These are phyloP conservation scores for Colletotrichum lentis DNA, from an alignment of 2,329 filamentous ascomycete species.

Conservation along the genomic window DNA sequence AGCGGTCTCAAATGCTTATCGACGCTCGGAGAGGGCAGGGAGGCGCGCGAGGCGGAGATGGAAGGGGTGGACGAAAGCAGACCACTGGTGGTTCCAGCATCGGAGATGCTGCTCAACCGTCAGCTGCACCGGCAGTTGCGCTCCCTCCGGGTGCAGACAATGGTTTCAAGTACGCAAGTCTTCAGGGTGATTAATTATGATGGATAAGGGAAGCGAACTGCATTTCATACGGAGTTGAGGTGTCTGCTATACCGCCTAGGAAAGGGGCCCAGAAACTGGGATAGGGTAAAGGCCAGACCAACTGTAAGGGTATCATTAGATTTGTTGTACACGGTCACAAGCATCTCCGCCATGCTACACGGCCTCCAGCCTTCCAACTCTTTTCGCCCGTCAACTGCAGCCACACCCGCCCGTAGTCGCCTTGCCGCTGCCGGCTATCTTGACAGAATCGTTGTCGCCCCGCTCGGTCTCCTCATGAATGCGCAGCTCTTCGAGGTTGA, in stretches of 20 bases:
- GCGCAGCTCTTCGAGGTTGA: constrained; percentile 68
- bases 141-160: constrained; percentile 78
- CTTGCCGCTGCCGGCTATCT: constrained; percentile 58
- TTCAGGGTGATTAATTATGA: constrained; percentile 74
- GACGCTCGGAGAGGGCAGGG: constrained; percentile 66
- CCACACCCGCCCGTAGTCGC: constrained; percentile 47
- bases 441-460: constrained; percentile 92
- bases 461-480: constrained; percentile 93
- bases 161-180: constrained; percentile 79
- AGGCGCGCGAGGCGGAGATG: constrained; percentile 44
- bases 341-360: background rate
- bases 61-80: constrained; percentile 36
- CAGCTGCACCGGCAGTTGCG: constrained; percentile 66
- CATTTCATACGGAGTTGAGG: constrained; percentile 29
- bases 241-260: background rate
- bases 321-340: constrained; percentile 31
- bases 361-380: constrained; percentile 34
- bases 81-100: constrained; percentile 9
- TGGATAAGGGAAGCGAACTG: background rate
- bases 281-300: constrained; percentile 4
- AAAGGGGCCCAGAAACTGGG: background rate
- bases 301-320: constrained; percentile 35
- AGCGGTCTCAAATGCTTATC: constrained; percentile 80
- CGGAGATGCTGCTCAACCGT: constrained; percentile 9
- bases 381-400: constrained; percentile 44